phyloP scores from a whole-genome alignment of 1,284 basidiomycete genomes.

The Irpex rosettiformis region DNA sequence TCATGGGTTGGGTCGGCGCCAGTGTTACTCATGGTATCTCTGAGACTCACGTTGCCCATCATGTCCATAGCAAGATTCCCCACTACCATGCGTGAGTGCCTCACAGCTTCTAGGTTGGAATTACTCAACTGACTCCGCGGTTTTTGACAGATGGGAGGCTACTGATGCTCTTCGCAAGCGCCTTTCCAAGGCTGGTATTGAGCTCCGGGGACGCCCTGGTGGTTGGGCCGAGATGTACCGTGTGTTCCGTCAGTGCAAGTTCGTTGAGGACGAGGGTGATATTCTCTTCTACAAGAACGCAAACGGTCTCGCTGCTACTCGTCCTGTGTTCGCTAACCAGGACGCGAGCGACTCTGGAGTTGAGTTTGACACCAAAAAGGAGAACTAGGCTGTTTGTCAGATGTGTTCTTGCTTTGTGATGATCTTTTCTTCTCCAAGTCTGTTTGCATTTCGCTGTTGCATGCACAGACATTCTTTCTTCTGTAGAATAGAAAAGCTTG shows the following conservation, averaged over 20 bases:
- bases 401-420: neutral
- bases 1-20: slow-evolving; percentile 77
- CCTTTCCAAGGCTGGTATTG: slow-evolving; percentile 61
- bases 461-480: neutral
- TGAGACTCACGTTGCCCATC: slow-evolving; percentile 92
- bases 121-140: neutral
- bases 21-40: slow-evolving; percentile 85
- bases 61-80: slow-evolving; percentile 90
- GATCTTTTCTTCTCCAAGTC: neutral
- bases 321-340: slow-evolving; percentile 59
- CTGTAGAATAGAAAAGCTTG: neutral
- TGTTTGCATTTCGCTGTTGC: neutral
- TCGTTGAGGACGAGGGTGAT: slow-evolving; percentile 91
- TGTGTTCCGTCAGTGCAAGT: slow-evolving; percentile 78
- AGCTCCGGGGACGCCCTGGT: slow-evolving; percentile 60
- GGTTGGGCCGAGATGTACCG: slow-evolving; percentile 80
- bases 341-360: slow-evolving; percentile 83
- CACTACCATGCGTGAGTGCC: slow-evolving; percentile 76
- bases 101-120: neutral
- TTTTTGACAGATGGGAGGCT: slow-evolving; percentile 78
- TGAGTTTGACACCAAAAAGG: slow-evolving; percentile 63
- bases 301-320: slow-evolving; percentile 69
- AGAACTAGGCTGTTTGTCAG: slow-evolving; percentile 20
- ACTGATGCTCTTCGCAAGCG: slow-evolving; percentile 83
- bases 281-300: slow-evolving; percentile 93